Evolutionary conservation across 805 yeast genomes (phyloP).

Genomic region (Myxozyma sirexii): DNA sequence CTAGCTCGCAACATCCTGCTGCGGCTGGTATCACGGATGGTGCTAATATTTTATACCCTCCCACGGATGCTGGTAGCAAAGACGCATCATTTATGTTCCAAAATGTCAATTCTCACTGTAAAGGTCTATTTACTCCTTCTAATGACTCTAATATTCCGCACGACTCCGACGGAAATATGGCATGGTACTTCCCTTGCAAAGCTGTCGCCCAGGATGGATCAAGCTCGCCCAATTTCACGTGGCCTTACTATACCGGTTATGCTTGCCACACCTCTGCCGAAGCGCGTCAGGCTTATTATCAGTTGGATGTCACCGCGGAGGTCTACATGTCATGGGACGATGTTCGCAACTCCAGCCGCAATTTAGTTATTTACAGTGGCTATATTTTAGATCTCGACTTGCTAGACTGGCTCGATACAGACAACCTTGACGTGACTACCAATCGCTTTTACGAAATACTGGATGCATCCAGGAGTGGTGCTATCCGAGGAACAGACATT

Average conservation of each 20-base stretch:
- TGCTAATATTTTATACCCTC: constrained; percentile 78
- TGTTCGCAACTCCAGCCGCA: constrained; percentile 65
- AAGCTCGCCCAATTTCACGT: constrained; percentile 62
- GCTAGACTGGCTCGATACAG: constrained; percentile 70
- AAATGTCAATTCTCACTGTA: constrained; percentile 90
- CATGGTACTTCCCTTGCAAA: constrained; percentile 97
- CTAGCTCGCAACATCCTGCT: constrained; percentile 71
- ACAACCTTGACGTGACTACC: constrained; percentile 71
- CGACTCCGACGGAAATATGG: constrained; percentile 61
- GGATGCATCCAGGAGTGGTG: constrained; percentile 55
- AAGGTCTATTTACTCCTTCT: constrained; percentile 70
- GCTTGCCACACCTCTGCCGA: constrained; percentile 80
- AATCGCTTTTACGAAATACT: constrained; percentile 53
- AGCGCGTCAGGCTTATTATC: constrained; percentile 72
- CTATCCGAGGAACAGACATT: constrained; percentile 76
- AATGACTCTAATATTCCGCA: constrained; percentile 71
- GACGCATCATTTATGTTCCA: constrained; percentile 86
- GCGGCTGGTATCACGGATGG: constrained; percentile 77
- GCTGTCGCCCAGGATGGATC: constrained; percentile 71
- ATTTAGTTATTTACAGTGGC: constrained; percentile 86
- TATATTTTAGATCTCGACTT: constrained; percentile 80
- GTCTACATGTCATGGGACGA: constrained; percentile 92
- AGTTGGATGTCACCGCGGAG: constrained; percentile 63
- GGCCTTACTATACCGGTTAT: constrained; percentile 73
- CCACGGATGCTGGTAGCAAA: constrained; percentile 81